Percentiles rank a stretch among this genome's conserved stretches.
These are phyloP conservation scores for Hyphopichia burtonii DNA, from an alignment of 1,139 yeast species.

Conservation along the genomic window DNA sequence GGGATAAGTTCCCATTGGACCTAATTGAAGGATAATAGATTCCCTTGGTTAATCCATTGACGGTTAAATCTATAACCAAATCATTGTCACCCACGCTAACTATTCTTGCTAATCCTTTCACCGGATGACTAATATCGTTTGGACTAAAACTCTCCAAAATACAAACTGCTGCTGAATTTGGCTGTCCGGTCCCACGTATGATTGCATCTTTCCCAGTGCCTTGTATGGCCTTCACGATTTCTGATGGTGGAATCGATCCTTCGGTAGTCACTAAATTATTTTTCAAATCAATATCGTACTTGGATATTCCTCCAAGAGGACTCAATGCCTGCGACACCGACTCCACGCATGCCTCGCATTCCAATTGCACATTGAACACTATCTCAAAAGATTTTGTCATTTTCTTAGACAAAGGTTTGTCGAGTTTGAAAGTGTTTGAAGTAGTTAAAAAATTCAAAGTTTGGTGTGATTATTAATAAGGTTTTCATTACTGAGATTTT, in stretches of 20 bases:
- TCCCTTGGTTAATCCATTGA: constrained; percentile 68
- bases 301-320: constrained; percentile 44
- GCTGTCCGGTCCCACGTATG: constrained; percentile 84
- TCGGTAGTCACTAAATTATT: constrained; percentile 60
- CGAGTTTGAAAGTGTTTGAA: too few species aligned
- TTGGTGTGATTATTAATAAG: constrained; percentile 1
- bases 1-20: constrained; percentile 69
- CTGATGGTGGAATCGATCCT: constrained; percentile 71
- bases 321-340: constrained; percentile 55
- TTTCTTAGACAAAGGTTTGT: too few species aligned
- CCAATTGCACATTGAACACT: constrained; percentile 77
- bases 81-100: constrained; percentile 60
- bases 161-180: constrained; percentile 89
- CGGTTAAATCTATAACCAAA: constrained; percentile 71
- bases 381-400: constrained; percentile 52
- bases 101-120: constrained; percentile 83
- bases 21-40: constrained; percentile 69
- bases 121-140: constrained; percentile 54
- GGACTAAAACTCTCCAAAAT: constrained; percentile 72
- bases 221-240: constrained; percentile 64
- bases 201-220: constrained; percentile 82
- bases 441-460: too few species aligned
- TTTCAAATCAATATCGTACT: constrained; percentile 51
- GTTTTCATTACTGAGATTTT: too few species aligned
- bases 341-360: constrained; percentile 68